Percentiles rank a stretch among this genome's conserved stretches.
These are phyloP conservation scores for Russula sp. DNA, from an alignment of 768 basidiomycete species.

Conservation along the genomic window DNA sequence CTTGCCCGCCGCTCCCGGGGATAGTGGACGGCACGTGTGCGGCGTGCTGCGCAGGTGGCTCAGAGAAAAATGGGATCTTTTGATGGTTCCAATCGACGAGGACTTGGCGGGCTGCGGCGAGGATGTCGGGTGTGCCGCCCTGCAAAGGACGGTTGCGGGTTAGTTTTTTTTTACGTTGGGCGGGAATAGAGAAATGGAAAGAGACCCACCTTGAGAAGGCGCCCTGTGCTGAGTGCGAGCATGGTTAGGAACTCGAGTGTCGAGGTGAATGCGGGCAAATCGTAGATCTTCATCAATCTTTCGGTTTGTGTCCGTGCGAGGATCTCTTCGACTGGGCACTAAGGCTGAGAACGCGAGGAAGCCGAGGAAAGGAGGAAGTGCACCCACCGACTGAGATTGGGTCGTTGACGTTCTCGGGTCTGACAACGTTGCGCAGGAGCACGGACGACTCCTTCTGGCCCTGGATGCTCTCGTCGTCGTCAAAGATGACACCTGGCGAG, in stretches of 20 bases:
- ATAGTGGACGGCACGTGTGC: slow-evolving; percentile 33
- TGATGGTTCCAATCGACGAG: slow-evolving; percentile 61
- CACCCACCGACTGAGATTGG: slow-evolving; percentile 78
- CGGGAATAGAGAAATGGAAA: neutral
- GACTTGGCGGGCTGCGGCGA: slow-evolving; percentile 74
- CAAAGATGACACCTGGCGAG: slow-evolving; percentile 96
- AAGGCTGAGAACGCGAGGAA: neutral
- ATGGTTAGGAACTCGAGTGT: slow-evolving; percentile 85
- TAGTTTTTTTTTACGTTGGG: neutral
- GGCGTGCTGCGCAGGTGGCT: too few relatives aligned
- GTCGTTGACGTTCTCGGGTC: slow-evolving; percentile 87
- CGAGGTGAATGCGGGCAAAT: slow-evolving; percentile 65
- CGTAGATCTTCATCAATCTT: slow-evolving; percentile 81
- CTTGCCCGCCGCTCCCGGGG: slow-evolving; percentile 33
- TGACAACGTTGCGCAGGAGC: slow-evolving; percentile 81
- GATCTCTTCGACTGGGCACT: slow-evolving; percentile 77
- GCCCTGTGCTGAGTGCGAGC: slow-evolving; percentile 76
- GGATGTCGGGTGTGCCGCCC: slow-evolving; percentile 90
- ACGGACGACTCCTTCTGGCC: slow-evolving; percentile 46
- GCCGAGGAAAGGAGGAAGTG: too few relatives aligned
- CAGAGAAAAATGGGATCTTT: too few relatives aligned
- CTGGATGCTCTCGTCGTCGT: slow-evolving; percentile 58
- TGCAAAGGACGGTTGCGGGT: slow-evolving; percentile 26
- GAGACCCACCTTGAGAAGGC: slow-evolving; percentile 65
- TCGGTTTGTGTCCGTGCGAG: slow-evolving; percentile 60